Evolutionary conservation across 2,329 filamentous ascomycete genomes (phyloP), one percentile per base, ranked within the genome.

Genomic region (Fusarium sterilihyphosum): DNA sequence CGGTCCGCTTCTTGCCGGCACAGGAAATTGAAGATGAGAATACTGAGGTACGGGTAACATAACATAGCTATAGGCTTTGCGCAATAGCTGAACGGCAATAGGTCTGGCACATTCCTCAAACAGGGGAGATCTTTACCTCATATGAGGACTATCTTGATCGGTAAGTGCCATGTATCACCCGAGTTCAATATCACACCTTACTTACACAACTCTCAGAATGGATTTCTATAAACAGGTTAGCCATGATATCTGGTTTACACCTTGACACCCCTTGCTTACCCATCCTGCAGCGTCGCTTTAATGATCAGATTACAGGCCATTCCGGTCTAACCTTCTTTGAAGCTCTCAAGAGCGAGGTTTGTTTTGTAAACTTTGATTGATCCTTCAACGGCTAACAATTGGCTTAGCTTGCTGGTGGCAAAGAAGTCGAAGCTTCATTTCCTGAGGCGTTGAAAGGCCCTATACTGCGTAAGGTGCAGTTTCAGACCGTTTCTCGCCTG

Each of bases 301-400:
- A 97, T 70, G 98, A 97, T 83, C 94, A 97, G 81, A 97, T 98
- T 75, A 98, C 95, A 18, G 96, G 96, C 61, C 96, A 97, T 82
- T 97, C 95, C 37, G 93, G 93, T 61, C 87, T 98, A 75, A 96
- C 91, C 8, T 99, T 97, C 83, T 98, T 98, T 80, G 94, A 98
- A 76, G 96, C 96, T 33, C 89, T 96, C 37, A 91, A 94, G 83
- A 97, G 94, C 84, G 95, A 98, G 90, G 94, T 97, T 88, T 74
- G 92, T 86, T 29, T 56, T 47, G 20, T 33, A 24, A 57, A 17
- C 26, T 41, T 47, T 46, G 31, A 31, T 47, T 41, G 8, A 31
- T 40, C 18, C 24, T 41, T 58, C 49, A 38, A 29, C 33, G 46
- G 56, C 76, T 79, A 43, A 77, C 67, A 54, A 18, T 44, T 57